Conservation (phyloP, 371 early-diverging fungal species). For the Umbelopsis sp. region DNA sequence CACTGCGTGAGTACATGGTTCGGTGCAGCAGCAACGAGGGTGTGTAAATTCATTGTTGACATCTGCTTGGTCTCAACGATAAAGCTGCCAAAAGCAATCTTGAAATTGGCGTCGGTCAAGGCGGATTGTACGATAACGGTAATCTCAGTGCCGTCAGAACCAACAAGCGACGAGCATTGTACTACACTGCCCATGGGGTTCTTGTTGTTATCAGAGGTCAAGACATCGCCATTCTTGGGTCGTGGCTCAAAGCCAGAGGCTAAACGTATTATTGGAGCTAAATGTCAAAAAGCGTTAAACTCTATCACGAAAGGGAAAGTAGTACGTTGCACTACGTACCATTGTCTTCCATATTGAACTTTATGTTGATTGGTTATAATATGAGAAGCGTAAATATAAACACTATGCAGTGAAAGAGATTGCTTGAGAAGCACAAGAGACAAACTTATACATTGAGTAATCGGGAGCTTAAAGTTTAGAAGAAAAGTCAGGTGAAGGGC, state of each 20-base stretch:
- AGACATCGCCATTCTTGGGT: conserved; percentile 4
- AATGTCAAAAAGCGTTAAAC: background rate
- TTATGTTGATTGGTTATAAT: background rate
- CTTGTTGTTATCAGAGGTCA: background rate
- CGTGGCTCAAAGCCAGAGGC: conserved; percentile 16
- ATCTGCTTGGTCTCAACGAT: conserved; percentile 41
- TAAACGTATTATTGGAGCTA: conserved; percentile 14
- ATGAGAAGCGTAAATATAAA: background rate
- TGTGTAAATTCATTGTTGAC: conserved; percentile 3
- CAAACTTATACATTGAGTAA: conserved; percentile 4
- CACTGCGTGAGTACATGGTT: background rate
- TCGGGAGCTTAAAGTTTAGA: background rate
- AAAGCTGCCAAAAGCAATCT: conserved; percentile 37
- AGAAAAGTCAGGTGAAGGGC: conserved; percentile 14
- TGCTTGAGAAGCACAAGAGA: background rate
- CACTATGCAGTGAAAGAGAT: background rate
- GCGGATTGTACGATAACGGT: conserved; percentile 24
- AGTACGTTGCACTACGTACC: background rate
- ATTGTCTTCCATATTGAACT: conserved; percentile 2
- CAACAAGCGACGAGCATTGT: conserved; percentile 21
- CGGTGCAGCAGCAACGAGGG: background rate
- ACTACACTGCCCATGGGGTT: background rate
- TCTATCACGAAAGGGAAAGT: background rate
- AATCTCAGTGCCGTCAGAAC: conserved; percentile 23
- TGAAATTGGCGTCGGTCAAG: conserved; percentile 15